Conservation (phyloP, 495 filamentous ascomycete genomes). For the Lindgomyces ingoldianus region DNA sequence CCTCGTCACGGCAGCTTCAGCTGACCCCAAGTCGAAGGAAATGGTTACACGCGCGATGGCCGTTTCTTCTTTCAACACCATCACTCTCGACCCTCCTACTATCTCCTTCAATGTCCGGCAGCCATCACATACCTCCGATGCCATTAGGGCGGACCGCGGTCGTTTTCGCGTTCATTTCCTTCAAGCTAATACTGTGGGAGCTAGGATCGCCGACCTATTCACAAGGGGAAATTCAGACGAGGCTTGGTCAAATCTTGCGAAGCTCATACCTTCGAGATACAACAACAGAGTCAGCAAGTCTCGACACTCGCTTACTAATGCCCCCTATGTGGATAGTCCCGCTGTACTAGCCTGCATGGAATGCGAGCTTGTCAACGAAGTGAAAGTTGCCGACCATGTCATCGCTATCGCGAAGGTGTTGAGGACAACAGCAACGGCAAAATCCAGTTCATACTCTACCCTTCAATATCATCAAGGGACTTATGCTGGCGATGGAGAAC, state of each 20-base stretch:
- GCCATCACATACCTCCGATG: slow-evolving; percentile 70
- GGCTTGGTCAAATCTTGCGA: neutral
- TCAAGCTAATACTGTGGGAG: slow-evolving; percentile 30
- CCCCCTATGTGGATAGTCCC: slow-evolving; percentile 29
- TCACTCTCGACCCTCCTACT: slow-evolving; percentile 68
- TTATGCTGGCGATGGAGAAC: neutral
- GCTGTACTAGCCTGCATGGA: slow-evolving; percentile 50
- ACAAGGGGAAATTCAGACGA: slow-evolving; percentile 30
- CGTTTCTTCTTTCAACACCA: slow-evolving; percentile 79
- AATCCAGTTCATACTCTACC: neutral
- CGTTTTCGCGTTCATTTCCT: slow-evolving; percentile 35
- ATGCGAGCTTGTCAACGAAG: slow-evolving; percentile 44
- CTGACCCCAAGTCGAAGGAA: neutral
- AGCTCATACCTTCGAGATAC: neutral
- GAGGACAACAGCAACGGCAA: neutral
- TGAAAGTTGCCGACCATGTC: slow-evolving; percentile 56
- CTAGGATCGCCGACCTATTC: slow-evolving; percentile 38
- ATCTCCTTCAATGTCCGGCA: slow-evolving; percentile 77
- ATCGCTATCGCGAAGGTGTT: slow-evolving; percentile 53
- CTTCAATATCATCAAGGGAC: slow-evolving; percentile 13
- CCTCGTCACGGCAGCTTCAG: slow-evolving; percentile 59
- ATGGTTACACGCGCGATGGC: slow-evolving; percentile 63
- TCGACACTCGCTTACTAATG: neutral
- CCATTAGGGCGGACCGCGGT: slow-evolving; percentile 47
- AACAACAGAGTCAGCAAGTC: neutral